phyloP scores from a whole-genome alignment of 805 yeast genomes.

The Sugiyamaella smithiae region DNA sequence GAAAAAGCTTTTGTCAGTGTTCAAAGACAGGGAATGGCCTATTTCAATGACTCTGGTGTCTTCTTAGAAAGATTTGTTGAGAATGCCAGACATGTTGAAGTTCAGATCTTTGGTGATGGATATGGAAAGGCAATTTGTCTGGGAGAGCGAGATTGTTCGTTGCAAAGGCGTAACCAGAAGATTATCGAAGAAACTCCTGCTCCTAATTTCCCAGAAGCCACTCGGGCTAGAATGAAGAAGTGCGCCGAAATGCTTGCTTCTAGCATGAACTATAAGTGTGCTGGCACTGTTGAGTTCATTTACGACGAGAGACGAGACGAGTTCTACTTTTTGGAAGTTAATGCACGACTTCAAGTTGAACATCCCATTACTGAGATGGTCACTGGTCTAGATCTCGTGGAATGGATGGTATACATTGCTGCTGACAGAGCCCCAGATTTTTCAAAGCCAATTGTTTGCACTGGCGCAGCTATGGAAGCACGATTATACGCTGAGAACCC shows the following conservation, averaged over 20 bases:
- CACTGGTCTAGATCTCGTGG: conserved; percentile 91
- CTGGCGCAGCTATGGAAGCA: conserved; percentile 95
- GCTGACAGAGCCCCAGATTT: conserved; percentile 87
- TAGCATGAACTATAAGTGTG: conserved; percentile 86
- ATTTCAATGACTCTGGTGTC: conserved; percentile 94
- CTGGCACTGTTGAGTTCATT: conserved; percentile 96
- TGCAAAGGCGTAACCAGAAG: conserved; percentile 96
- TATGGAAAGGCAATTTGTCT: conserved; percentile 86
- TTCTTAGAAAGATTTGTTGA: conserved; percentile 93
- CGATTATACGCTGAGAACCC: conserved; percentile 97
- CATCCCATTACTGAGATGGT: conserved; percentile 96
- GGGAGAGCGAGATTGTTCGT: conserved; percentile 96
- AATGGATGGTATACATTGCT: conserved; percentile 93
- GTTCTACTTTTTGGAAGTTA: conserved; percentile 93
- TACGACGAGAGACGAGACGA: conserved; percentile 83
- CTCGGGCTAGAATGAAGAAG: conserved; percentile 68
- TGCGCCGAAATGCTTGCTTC: conserved; percentile 85
- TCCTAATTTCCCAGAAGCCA: conserved; percentile 80
- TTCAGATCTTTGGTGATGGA: conserved; percentile 97
- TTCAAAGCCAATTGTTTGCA: conserved; percentile 44
- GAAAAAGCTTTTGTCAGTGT: conserved; percentile 85
- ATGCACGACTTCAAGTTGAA: conserved; percentile 95
- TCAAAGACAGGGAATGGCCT: conserved; percentile 88
- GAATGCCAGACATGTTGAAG: conserved; percentile 93
- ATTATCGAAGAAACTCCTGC: conserved; percentile 98